Evolutionary conservation across 192 early-diverging fungal genomes (phyloP).

Genomic region (Coemansia sp.): DNA sequence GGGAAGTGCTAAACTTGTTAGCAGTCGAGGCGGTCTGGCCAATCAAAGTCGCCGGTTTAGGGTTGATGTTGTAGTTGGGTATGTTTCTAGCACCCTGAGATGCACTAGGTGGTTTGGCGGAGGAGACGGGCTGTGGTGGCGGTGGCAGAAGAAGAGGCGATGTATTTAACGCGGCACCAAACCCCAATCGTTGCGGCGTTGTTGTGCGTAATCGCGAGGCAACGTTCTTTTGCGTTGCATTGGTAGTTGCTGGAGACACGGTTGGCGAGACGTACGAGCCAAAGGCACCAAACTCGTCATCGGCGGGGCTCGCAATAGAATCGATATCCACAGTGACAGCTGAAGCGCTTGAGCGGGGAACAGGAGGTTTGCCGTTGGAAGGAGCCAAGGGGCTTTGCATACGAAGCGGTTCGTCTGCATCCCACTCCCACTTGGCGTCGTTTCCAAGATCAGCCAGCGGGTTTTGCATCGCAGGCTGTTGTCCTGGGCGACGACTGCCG

Average conservation of each 20-base stretch:
- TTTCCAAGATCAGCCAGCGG: constrained; percentile 16
- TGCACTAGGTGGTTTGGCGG: background rate
- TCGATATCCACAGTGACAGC: constrained; percentile 16
- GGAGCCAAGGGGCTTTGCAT: background rate
- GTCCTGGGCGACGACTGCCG: background rate
- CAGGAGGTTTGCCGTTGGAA: background rate
- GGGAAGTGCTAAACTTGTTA: background rate
- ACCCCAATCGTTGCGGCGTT: background rate
- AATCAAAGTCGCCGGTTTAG: background rate
- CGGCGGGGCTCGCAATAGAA: background rate
- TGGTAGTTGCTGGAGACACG: background rate
- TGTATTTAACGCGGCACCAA: background rate
- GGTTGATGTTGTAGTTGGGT: constrained; percentile 2
- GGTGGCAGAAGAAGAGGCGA: background rate
- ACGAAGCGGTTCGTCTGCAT: constrained; percentile 16
- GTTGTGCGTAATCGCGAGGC: constrained; percentile 18
- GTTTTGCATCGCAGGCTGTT: constrained; percentile 1
- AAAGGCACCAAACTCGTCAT: constrained; percentile 41
- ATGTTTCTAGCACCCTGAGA: background rate
- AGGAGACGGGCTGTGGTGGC: background rate
- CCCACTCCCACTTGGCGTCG: constrained; percentile 41
- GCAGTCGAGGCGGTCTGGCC: background rate
- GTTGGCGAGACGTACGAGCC: constrained; percentile 13
- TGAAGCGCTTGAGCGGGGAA: background rate
- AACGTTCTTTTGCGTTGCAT: background rate